Percentiles rank a stretch among this genome's conserved stretches.
Evolutionary conservation across 2,329 filamentous ascomycete species (phyloP).

Genomic region (Pyrenochaeta sp.): DNA sequence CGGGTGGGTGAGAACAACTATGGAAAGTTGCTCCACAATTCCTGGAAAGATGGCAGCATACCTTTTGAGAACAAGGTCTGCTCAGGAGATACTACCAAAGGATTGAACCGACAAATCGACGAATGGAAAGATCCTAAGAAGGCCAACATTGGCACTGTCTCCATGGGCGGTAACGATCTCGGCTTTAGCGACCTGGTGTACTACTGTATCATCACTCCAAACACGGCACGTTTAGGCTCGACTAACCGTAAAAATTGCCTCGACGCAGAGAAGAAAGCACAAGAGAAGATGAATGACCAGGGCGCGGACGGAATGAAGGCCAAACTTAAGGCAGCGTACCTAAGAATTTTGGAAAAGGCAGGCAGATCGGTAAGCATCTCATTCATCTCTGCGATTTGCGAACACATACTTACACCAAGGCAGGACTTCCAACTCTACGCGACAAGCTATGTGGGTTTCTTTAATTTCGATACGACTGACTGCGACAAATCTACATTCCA

Average conservation of each 20-base stretch:
- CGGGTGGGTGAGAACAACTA: conserved; percentile 5
- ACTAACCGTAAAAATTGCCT: conserved; percentile 2
- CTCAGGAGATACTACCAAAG: conserved; percentile 4
- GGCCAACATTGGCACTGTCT: conserved; percentile 4
- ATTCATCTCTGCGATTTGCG: neutral
- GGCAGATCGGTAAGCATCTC: conserved; percentile 1
- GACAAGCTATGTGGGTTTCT: conserved; percentile 7
- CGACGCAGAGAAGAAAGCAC: conserved; percentile 2
- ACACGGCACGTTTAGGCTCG: conserved; percentile 2
- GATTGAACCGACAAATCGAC: conserved; percentile 8
- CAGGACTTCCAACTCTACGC: conserved; percentile 8
- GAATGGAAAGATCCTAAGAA: conserved; percentile 3
- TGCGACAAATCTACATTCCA: conserved; percentile 8
- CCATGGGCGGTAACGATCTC: conserved; percentile 10
- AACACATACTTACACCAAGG: neutral
- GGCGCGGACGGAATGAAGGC: conserved; percentile 2
- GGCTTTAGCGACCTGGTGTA: conserved; percentile 6
- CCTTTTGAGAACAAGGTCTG: conserved; percentile 6
- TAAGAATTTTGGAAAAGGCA: conserved; percentile 7
- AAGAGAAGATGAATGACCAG: conserved; percentile 1
- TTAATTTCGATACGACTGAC: conserved; percentile 5
- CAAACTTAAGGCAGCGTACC: neutral
- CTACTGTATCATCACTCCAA: conserved; percentile 7
- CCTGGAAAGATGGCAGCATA: neutral
- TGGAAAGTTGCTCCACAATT: conserved; percentile 2